A percentile compares a stretch with the other conserved stretches of the same genome.
These are phyloP conservation scores for Akanthomyces uredinophilus DNA, from an alignment of 2,329 filamentous ascomycete species.

Conservation along the genomic window DNA sequence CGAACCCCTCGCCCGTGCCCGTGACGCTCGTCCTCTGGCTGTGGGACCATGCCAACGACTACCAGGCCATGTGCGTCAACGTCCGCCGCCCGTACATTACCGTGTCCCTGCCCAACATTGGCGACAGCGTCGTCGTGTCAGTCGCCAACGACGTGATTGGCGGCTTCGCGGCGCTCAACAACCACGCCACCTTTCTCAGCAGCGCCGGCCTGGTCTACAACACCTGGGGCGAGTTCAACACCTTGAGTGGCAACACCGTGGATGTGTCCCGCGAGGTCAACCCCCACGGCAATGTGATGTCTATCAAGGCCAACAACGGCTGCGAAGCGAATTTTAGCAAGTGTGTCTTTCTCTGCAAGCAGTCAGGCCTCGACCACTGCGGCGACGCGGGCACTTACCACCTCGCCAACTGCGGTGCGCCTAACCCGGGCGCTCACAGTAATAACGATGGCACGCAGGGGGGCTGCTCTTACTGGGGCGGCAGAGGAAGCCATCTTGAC, in stretches of 20 bases:
- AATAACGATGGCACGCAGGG: neutral
- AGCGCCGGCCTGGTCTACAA: slow-evolving; percentile 34
- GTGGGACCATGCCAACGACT: slow-evolving; percentile 16
- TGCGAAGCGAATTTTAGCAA: slow-evolving; percentile 35
- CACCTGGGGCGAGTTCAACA: slow-evolving; percentile 41
- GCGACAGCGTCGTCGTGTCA: slow-evolving; percentile 31
- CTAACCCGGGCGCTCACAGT: neutral
- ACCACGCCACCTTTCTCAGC: slow-evolving; percentile 24
- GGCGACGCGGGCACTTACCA: slow-evolving; percentile 29
- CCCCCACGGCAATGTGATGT: slow-evolving; percentile 35
- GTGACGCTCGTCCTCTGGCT: slow-evolving; percentile 25
- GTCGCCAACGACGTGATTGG: slow-evolving; percentile 31
- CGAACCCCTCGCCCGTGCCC: slow-evolving; percentile 5
- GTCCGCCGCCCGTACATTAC: slow-evolving; percentile 27
- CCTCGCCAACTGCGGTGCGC: slow-evolving; percentile 30
- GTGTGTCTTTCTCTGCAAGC: slow-evolving; percentile 39
- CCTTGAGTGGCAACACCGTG: slow-evolving; percentile 29
- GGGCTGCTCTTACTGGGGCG: neutral
- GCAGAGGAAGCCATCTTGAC: neutral
- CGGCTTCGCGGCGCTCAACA: slow-evolving; percentile 34
- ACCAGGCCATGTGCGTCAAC: slow-evolving; percentile 24
- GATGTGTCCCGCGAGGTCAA: slow-evolving; percentile 40
- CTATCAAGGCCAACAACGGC: slow-evolving; percentile 24
- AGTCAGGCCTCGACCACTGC: slow-evolving; percentile 24
- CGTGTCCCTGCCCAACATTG: slow-evolving; percentile 29